A percentile compares a stretch with the other conserved stretches of the same genome.
These are phyloP conservation scores for Botrytis fabae DNA, from an alignment of 2,329 filamentous ascomycete species.

Conservation along the genomic window DNA sequence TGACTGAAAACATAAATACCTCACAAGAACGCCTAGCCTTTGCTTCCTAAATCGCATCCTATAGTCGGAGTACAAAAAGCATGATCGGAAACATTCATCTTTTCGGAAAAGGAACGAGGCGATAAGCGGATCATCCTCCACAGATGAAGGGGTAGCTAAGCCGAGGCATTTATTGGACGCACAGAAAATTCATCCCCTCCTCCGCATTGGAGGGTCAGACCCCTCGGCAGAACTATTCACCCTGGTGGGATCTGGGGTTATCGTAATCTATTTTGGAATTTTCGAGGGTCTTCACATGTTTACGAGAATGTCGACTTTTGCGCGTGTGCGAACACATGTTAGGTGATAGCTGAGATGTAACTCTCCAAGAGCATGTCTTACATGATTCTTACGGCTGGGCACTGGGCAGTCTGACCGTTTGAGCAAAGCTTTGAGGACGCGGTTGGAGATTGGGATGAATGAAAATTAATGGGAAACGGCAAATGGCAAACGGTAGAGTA, in stretches of 20 bases:
- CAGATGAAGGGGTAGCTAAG: conserved; percentile 1
- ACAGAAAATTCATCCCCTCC: not conserved
- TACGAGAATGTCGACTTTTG: not conserved
- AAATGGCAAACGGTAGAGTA: not conserved
- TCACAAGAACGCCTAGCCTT: not conserved
- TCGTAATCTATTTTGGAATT: not conserved
- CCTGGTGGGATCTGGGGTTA: not conserved
- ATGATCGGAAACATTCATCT: not conserved
- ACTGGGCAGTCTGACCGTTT: not conserved
- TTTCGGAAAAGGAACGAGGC: not conserved
- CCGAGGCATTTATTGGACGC: conserved; percentile 4
- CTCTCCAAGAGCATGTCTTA: not conserved
- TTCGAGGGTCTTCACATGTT: conserved; percentile 7
- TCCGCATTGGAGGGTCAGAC: not conserved
- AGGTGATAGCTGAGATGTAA: not conserved
- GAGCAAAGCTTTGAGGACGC: not conserved
- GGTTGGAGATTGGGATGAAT: not conserved
- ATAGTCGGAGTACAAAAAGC: not conserved
- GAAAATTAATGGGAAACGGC: not conserved
- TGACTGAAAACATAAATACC: not conserved
- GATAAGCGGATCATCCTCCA: conserved; percentile 2
- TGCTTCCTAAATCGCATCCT: conserved; percentile 13
- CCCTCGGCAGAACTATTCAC: not conserved
- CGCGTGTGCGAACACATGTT: not conserved
- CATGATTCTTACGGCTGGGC: conserved; percentile 3